Evolutionary conservation across 805 yeast species (phyloP).

Genomic region (Starmerella potacharoeniae): DNA sequence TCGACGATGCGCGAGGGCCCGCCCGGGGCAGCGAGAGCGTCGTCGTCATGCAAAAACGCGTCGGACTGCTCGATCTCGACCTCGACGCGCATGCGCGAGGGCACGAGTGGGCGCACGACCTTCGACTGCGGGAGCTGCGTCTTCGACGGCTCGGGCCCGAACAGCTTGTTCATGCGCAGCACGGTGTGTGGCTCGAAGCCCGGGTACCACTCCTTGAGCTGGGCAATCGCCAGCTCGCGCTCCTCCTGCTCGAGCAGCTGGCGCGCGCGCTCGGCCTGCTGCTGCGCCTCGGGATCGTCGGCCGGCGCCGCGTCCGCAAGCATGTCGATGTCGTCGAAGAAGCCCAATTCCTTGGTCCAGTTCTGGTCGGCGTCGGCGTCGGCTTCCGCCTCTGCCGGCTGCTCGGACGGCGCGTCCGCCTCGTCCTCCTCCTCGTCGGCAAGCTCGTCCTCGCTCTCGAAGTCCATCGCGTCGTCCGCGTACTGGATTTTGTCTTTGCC

Average conservation of each 20-base stretch:
- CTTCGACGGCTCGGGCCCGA: conserved; percentile 49
- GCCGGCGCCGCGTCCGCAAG: neutral
- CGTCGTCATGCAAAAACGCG: conserved; percentile 29
- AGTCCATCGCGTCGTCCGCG: conserved; percentile 87
- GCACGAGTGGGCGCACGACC: conserved; percentile 30
- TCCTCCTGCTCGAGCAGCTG: conserved; percentile 13
- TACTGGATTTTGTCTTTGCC: conserved; percentile 52
- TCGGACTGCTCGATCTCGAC: conserved; percentile 50
- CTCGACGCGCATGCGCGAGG: conserved; percentile 50
- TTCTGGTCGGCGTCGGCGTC: conserved; percentile 27
- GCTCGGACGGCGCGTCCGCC: conserved; percentile 16
- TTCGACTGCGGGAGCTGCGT: conserved; percentile 42
- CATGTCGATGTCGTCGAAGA: conserved; percentile 20
- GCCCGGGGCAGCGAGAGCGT: neutral
- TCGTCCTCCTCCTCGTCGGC: conserved; percentile 72
- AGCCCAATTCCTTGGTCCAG: conserved; percentile 28
- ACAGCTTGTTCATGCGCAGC: conserved; percentile 53
- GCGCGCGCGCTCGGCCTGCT: conserved; percentile 15
- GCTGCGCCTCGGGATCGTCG: neutral
- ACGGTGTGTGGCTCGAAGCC: conserved; percentile 44
- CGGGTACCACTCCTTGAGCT: conserved; percentile 43
- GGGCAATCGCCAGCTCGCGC: conserved; percentile 19
- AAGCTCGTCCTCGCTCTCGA: conserved; percentile 85
- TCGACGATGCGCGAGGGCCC: neutral
- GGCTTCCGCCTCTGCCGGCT: conserved; percentile 5